A percentile compares a stretch with the other conserved stretches of the same genome.
Conservation (phyloP, 164 flowering plant species). For the Magnolia officinalis region DNA sequence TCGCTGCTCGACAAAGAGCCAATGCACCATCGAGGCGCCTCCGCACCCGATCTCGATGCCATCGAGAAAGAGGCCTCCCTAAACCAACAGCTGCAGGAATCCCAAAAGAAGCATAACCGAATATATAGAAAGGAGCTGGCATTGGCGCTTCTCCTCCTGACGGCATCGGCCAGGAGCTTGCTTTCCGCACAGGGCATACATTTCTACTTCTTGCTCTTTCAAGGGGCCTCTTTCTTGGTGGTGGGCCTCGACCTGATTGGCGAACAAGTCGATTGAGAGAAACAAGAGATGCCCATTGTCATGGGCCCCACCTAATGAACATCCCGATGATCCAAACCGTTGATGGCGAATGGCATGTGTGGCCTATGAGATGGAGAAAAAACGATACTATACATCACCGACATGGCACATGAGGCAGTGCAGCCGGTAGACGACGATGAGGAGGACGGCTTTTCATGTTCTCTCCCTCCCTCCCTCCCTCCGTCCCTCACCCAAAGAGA, state of each 20-base stretch:
- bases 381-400: neutral
- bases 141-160: conserved; percentile 80
- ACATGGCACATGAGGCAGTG: conserved; percentile 3
- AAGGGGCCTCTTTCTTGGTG: conserved; percentile 84
- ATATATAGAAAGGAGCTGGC: conserved; percentile 86
- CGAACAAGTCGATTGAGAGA: conserved; percentile 69
- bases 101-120: conserved; percentile 82
- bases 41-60: conserved; percentile 52
- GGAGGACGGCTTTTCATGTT: conserved; percentile 7
- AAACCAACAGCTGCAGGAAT: conserved; percentile 22
- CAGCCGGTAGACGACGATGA: neutral
- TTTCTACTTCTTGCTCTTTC: conserved; percentile 95
- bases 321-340: no score
- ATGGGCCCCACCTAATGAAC: no score
- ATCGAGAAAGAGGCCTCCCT: conserved; percentile 38
- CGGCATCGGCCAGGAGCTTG: conserved; percentile 89
- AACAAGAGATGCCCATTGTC: neutral
- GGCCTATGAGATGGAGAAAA: neutral
- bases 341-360: neutral
- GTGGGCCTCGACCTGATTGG: conserved; percentile 97
- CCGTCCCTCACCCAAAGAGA: neutral
- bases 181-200: conserved; percentile 96
- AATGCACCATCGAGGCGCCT: conserved; percentile 47
- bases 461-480: neutral
- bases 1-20: conserved; percentile 52